Conservation (phyloP, 805 yeast genomes). For the Yarrowia divulgata region DNA sequence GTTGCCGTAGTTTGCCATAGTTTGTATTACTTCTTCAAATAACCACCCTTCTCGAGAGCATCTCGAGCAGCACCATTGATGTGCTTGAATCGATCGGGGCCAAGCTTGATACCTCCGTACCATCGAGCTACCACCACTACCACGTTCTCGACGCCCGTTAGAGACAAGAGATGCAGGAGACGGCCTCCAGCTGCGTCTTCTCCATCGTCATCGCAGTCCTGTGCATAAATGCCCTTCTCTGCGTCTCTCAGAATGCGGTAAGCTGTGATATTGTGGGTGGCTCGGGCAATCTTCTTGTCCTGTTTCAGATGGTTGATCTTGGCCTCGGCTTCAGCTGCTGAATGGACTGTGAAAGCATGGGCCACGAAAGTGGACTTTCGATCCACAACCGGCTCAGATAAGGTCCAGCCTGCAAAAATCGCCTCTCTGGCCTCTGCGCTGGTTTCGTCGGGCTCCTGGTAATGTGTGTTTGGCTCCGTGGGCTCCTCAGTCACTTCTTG, state of each 20-base stretch:
- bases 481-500: conserved; percentile 42
- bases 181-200: conserved; percentile 96
- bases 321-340: conserved; percentile 71
- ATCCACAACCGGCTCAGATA: conserved; percentile 79
- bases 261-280: conserved; percentile 85
- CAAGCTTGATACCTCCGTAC: conserved; percentile 91
- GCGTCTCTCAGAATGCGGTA: conserved; percentile 70
- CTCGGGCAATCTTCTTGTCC: conserved; percentile 71
- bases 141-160: conserved; percentile 76
- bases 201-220: conserved; percentile 96
- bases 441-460: conserved; percentile 41
- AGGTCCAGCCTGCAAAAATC: conserved; percentile 63
- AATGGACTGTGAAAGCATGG: conserved; percentile 65
- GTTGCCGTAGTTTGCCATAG: too few species aligned
- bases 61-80: conserved; percentile 89
- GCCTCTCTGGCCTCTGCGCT: conserved; percentile 40
- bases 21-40: conserved; percentile 2
- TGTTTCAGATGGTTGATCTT: conserved; percentile 60
- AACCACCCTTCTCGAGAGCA: conserved; percentile 71
- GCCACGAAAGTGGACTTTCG: conserved; percentile 87
- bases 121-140: conserved; percentile 88
- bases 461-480: not conserved
- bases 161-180: conserved; percentile 69
- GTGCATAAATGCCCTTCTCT: conserved; percentile 61
- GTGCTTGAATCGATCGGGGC: conserved; percentile 91